These are phyloP conservation scores for Picea engelmannii DNA, from an alignment of 83 land plant species.

Conservation along the genomic window DNA sequence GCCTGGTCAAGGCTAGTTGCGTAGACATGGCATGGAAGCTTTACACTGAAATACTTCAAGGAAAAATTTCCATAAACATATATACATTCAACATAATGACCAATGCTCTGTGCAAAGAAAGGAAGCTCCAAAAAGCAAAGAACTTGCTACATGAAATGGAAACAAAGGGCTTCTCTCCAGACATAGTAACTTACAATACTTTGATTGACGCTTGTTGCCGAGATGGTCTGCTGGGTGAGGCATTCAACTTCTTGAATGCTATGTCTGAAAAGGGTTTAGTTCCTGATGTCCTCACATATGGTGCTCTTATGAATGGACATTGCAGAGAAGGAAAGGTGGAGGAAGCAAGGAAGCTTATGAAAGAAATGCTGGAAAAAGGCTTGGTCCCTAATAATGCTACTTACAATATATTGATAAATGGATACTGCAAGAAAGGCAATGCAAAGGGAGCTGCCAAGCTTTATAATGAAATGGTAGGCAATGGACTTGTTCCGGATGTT, in stretches of 20 bases:
- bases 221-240: constrained; percentile 45
- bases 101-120: constrained; percentile 54
- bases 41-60: constrained; percentile 38
- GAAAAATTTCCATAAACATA: constrained; percentile 49
- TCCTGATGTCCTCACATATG: constrained; percentile 47
- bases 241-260: constrained; percentile 39
- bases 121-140: constrained; percentile 34
- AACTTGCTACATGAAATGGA: constrained; percentile 51
- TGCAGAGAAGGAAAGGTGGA: constrained; percentile 38
- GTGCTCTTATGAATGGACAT: constrained; percentile 53
- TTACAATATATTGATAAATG: constrained; percentile 57
- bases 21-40: constrained; percentile 60
- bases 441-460: constrained; percentile 28
- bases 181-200: constrained; percentile 67
- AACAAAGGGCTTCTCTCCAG: constrained; percentile 46
- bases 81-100: constrained; percentile 70
- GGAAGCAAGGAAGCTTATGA: constrained; percentile 41
- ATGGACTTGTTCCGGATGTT: constrained; percentile 54
- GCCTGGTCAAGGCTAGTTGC: constrained; percentile 63
- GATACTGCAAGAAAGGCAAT: constrained; percentile 37
- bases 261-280: constrained; percentile 52
- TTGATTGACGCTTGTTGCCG: constrained; percentile 53
- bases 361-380: constrained; percentile 34
- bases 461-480: constrained; percentile 37
- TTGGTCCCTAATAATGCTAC: constrained; percentile 53